Conservation (phyloP, 345 rosid genomes). For the Moricandia arvensis region DNA sequence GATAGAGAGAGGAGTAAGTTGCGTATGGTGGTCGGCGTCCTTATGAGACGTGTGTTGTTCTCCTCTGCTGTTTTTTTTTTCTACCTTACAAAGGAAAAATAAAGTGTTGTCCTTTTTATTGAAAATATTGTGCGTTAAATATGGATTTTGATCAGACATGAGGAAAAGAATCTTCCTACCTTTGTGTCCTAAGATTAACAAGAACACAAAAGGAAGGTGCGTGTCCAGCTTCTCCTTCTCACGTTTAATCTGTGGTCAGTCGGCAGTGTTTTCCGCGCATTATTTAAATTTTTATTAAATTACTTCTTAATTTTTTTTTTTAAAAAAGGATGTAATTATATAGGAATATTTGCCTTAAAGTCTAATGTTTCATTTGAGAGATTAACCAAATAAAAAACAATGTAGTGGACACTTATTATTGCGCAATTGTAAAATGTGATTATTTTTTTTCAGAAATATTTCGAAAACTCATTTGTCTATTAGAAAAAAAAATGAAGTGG, state of each 20-base stretch:
- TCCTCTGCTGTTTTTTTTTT: not conserved
- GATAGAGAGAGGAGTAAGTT: conserved; percentile 12
- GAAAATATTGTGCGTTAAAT: not conserved
- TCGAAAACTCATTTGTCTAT: too few relatives aligned
- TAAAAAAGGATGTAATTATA: not conserved
- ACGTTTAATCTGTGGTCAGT: conserved; percentile 29
- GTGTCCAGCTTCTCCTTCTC: conserved; percentile 38
- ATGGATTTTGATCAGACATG: conserved; percentile 2
- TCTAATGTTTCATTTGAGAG: too few relatives aligned
- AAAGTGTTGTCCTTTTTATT: not conserved
- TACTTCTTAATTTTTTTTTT: not conserved
- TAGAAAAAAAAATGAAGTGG: too few relatives aligned
- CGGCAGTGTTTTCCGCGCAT: not conserved
- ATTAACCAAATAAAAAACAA: too few relatives aligned
- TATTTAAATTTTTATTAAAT: not conserved
- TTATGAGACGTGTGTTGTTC: conserved; percentile 22
- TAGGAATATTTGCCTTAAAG: too few relatives aligned
- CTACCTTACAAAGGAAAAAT: not conserved
- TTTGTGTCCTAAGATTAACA: not conserved
- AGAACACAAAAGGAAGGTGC: conserved; percentile 19
- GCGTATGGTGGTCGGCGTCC: conserved; percentile 24
- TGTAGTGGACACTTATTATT: too few relatives aligned
- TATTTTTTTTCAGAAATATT: too few relatives aligned
- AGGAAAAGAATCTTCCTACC: conserved; percentile 14
- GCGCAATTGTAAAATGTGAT: too few relatives aligned